phyloP scores from a whole-genome alignment of 768 basidiomycete genomes.

The Suillus discolor region DNA sequence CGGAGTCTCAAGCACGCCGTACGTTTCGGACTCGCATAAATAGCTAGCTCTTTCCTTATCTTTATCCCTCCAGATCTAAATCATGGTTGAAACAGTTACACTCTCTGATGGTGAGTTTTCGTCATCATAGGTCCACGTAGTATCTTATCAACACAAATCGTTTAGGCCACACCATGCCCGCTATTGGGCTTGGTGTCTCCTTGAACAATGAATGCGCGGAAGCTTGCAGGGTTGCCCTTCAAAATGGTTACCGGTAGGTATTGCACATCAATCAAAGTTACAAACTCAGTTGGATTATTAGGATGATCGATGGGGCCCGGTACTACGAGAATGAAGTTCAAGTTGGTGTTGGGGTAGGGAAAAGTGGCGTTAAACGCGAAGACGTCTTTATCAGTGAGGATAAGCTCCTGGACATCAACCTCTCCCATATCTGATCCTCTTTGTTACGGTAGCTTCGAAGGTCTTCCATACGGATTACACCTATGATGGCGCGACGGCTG shows the following conservation, averaged over 20 bases:
- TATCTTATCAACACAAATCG: neutral
- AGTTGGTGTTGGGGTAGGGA: slow-evolving; percentile 54
- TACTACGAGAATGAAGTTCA: slow-evolving; percentile 59
- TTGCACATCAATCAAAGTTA: neutral
- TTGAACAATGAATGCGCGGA: slow-evolving; percentile 13
- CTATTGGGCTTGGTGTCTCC: slow-evolving; percentile 18
- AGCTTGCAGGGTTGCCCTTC: slow-evolving; percentile 14
- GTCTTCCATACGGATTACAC: slow-evolving; percentile 8
- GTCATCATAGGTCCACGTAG: no score
- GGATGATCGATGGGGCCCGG: slow-evolving; percentile 59
- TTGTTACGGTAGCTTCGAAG: slow-evolving; percentile 7
- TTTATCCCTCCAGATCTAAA: neutral
- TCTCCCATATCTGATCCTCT: neutral
- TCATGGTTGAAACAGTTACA: slow-evolving; percentile 8
- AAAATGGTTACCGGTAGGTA: slow-evolving; percentile 14
- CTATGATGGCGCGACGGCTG: slow-evolving; percentile 54
- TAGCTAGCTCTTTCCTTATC: neutral
- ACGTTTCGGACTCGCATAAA: neutral
- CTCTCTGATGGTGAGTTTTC: slow-evolving; percentile 7
- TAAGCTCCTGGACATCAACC: neutral
- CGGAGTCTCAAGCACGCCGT: neutral
- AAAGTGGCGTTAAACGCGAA: slow-evolving; percentile 50
- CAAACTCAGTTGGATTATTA: slow-evolving; percentile 10
- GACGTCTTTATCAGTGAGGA: slow-evolving; percentile 62
- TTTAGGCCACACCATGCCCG: slow-evolving; percentile 19